A percentile compares a stretch with the other conserved stretches of the same genome.
Evolutionary conservation across 2,329 filamentous ascomycete species (phyloP).

Genomic region (Fusarium fujikuroi): DNA sequence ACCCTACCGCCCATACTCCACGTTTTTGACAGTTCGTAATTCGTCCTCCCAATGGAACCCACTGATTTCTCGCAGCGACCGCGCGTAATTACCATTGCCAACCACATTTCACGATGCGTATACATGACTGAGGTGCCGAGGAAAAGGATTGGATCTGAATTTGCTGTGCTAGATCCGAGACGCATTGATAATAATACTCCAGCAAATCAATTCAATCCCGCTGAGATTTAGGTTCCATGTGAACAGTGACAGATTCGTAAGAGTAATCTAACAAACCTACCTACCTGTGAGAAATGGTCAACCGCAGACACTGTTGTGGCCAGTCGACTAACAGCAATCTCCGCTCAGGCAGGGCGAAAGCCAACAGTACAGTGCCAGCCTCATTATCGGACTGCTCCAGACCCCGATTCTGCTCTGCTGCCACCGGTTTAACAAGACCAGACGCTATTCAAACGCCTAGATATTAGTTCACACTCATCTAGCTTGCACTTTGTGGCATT

Average conservation of each 20-base stretch:
- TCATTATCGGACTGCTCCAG: slow-evolving; percentile 6
- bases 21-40: slow-evolving; percentile 26
- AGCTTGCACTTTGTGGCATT: neutral
- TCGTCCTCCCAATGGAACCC: slow-evolving; percentile 7
- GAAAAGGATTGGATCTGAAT: neutral
- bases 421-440: neutral
- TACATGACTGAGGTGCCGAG: neutral
- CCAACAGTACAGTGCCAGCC: slow-evolving; percentile 1
- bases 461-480: neutral
- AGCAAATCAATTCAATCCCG: neutral
- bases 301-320: neutral
- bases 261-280: neutral
- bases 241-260: neutral
- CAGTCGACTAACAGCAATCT: neutral
- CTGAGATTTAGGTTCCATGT: slow-evolving; percentile 15
- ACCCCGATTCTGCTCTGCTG: neutral
- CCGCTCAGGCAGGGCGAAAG: neutral
- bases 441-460: neutral
- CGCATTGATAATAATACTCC: neutral
- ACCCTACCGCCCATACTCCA: slow-evolving; percentile 31
- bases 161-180: neutral
- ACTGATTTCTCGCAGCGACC: slow-evolving; percentile 23
- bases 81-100: slow-evolving; percentile 20
- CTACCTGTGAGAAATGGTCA: neutral
- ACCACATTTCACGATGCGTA: slow-evolving; percentile 16